These are phyloP conservation scores for Mucor velutinosus DNA, from an alignment of 371 early-diverging fungal species.

Conservation along the genomic window DNA sequence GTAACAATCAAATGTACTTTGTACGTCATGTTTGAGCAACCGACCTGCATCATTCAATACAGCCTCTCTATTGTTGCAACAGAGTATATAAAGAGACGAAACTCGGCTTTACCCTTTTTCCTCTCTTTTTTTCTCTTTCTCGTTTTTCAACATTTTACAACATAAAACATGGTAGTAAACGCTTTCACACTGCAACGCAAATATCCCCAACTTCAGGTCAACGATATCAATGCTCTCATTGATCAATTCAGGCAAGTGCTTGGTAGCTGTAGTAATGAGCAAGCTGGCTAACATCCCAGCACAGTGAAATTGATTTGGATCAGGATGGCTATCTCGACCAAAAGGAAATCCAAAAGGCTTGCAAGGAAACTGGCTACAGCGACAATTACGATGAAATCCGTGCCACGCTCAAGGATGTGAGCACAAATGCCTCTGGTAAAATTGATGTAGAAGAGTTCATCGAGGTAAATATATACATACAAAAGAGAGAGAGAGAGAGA, in stretches of 20 bases:
- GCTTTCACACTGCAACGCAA: conserved; percentile 61
- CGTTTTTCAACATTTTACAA: background rate
- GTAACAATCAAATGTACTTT: conserved; percentile 3
- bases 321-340: conserved; percentile 77
- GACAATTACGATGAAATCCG: conserved; percentile 80
- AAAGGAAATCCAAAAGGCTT: conserved; percentile 70
- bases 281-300: background rate
- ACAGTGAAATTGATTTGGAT: conserved; percentile 73
- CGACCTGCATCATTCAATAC: background rate
- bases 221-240: conserved; percentile 63
- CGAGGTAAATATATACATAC: conserved; percentile 54
- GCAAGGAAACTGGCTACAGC: conserved; percentile 71
- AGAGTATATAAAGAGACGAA: background rate
- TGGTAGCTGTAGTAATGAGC: no score
- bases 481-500: background rate
- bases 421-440: conserved; percentile 71
- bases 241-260: conserved; percentile 62
- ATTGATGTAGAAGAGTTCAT: conserved; percentile 86
- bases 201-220: conserved; percentile 62
- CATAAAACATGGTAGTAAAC: conserved; percentile 32
- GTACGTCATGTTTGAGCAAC: conserved; percentile 4
- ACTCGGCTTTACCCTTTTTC: background rate
- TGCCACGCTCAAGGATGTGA: conserved; percentile 70
- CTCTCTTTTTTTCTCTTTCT: conserved; percentile 6
- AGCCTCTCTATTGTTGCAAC: background rate